These are phyloP conservation scores for Monosporascus sp. DNA, from an alignment of 2,329 filamentous ascomycete species.

Conservation along the genomic window DNA sequence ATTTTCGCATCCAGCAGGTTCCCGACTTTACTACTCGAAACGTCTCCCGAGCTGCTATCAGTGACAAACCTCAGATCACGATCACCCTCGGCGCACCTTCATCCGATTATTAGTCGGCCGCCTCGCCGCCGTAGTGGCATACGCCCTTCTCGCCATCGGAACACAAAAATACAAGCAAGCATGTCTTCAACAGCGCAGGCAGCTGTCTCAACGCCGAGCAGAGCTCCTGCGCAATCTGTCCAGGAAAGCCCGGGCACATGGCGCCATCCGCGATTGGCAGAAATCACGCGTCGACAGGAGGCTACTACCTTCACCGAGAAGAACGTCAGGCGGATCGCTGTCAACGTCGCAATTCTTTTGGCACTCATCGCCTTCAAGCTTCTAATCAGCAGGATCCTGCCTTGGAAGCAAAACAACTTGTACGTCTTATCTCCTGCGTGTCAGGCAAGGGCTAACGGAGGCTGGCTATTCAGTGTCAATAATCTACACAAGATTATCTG, in stretches of 20 bases:
- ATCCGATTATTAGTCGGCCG: neutral
- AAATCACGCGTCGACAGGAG: constrained; percentile 78
- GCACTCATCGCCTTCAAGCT: constrained; percentile 20
- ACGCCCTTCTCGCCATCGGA: too few species aligned
- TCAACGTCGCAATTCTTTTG: constrained; percentile 46
- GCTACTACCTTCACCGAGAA: constrained; percentile 72
- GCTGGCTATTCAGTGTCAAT: neutral
- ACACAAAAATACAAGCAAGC: neutral
- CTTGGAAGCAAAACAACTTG: constrained; percentile 10
- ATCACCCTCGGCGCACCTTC: neutral
- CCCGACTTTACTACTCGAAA: neutral
- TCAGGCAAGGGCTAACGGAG: neutral
- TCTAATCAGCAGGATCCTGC: constrained; percentile 14
- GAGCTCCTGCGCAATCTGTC: constrained; percentile 23
- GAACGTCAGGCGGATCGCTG: constrained; percentile 65
- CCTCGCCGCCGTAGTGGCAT: neutral
- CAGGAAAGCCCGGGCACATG: constrained; percentile 71
- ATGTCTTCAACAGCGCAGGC: constrained; percentile 30
- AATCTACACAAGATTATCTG: constrained; percentile 33
- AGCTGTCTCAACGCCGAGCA: constrained; percentile 35
- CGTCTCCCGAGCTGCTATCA: too few species aligned
- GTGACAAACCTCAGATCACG: too few species aligned
- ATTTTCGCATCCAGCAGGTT: neutral
- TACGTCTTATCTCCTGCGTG: neutral
- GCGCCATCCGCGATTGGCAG: constrained; percentile 83